phyloP scores from a whole-genome alignment of 768 basidiomycete species.

The Pleurotus tuber-regium region DNA sequence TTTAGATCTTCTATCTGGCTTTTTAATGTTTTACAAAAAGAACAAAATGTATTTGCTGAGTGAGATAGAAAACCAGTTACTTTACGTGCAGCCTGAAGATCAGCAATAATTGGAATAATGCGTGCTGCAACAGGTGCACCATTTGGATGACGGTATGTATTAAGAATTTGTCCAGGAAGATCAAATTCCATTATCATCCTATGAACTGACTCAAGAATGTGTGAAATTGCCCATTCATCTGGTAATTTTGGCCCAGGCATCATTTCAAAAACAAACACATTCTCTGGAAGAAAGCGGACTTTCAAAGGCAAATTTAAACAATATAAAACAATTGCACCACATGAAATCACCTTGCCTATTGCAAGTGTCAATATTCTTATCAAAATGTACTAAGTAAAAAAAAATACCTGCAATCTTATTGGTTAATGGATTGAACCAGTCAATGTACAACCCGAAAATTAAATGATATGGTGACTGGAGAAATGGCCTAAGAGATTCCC shows the following conservation, averaged over 20 bases:
- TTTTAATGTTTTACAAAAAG: constrained; percentile 18
- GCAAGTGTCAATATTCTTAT: background rate
- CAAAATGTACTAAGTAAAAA: background rate
- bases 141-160: constrained; percentile 15
- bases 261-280: constrained; percentile 29
- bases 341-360: constrained; percentile 19
- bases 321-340: constrained; percentile 26
- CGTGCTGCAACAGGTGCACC: constrained; percentile 14
- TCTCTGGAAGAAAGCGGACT: constrained; percentile 27
- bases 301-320: constrained; percentile 33
- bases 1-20: constrained; percentile 20
- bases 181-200: constrained; percentile 13
- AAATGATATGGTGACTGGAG: constrained; percentile 15
- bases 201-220: constrained; percentile 18
- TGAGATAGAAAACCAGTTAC: constrained; percentile 18
- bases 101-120: constrained; percentile 21
- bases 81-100: constrained; percentile 22
- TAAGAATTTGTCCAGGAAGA: constrained; percentile 11
- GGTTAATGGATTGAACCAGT: constrained; percentile 35
- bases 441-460: constrained; percentile 27
- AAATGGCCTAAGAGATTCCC: constrained; percentile 16
- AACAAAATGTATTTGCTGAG: constrained; percentile 19
- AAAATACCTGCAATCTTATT: constrained; percentile 29
- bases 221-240: constrained; percentile 16
- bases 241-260: constrained; percentile 31